phyloP scores from a whole-genome alignment of 108 stramenopile genomes.

The Cyclotella kingstonii region DNA sequence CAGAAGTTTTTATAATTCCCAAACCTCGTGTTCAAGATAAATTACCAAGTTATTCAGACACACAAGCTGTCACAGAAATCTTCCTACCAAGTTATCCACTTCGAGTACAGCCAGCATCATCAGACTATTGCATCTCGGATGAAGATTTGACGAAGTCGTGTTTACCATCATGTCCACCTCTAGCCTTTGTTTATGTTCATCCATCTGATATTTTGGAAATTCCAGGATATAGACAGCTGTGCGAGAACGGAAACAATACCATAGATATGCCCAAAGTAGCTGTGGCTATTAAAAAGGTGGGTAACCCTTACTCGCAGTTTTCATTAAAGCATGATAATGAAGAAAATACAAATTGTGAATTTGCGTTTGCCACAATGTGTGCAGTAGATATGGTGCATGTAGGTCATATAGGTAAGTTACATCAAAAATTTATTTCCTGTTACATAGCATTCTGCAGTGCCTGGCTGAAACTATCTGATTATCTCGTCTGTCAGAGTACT shows the following conservation, averaged over 20 bases:
- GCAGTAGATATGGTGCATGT: slow-evolving; percentile 10
- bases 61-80: slow-evolving; percentile 4
- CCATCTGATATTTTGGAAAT: slow-evolving; percentile 24
- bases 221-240: slow-evolving; percentile 30
- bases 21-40: slow-evolving; percentile 47
- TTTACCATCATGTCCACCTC: slow-evolving; percentile 11
- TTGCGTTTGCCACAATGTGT: slow-evolving; percentile 22
- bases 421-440: too few species aligned
- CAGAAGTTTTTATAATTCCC: slow-evolving; percentile 68
- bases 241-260: slow-evolving; percentile 20
- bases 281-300: slow-evolving; percentile 15
- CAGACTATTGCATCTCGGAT: slow-evolving; percentile 4
- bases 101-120: slow-evolving; percentile 26
- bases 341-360: not conserved
- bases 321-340: not conserved
- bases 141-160: not conserved
- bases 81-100: slow-evolving; percentile 18
- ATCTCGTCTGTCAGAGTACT: too few species aligned
- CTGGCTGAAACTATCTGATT: too few species aligned
- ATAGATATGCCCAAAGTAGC: slow-evolving; percentile 12
- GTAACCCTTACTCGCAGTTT: slow-evolving; percentile 3
- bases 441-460: too few species aligned
- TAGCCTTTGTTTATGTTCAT: slow-evolving; percentile 24
- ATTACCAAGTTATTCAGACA: not conserved
- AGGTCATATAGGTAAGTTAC: slow-evolving; percentile 34